Evolutionary conservation across 257 asterid genomes (phyloP).

Genomic region (Coffea eugenioides): DNA sequence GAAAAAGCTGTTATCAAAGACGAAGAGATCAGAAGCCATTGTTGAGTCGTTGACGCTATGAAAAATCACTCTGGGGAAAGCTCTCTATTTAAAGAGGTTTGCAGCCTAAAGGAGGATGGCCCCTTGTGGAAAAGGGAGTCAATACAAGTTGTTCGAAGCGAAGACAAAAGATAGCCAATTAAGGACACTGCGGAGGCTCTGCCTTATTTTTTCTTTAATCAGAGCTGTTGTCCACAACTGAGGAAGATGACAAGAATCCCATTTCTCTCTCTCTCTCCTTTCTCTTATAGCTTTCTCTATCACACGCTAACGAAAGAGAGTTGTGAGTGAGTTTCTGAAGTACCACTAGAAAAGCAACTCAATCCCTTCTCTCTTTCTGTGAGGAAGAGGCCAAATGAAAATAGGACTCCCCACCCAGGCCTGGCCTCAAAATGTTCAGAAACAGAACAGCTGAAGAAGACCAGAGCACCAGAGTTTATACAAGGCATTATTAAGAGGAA

Average conservation of each 20-base stretch:
- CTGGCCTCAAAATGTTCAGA: slow-evolving; percentile 13
- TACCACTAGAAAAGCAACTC: neutral
- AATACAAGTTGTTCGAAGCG: slow-evolving; percentile 19
- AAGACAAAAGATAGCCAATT: slow-evolving; percentile 19
- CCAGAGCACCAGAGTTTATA: slow-evolving; percentile 36
- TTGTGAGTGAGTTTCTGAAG: slow-evolving; percentile 5
- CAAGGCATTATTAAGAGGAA: slow-evolving; percentile 22
- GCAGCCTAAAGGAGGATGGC: neutral
- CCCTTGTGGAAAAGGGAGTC: slow-evolving; percentile 3
- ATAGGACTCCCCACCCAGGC: slow-evolving; percentile 29
- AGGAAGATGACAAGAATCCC: slow-evolving; percentile 52
- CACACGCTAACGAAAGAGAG: slow-evolving; percentile 11
- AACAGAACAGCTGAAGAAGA: slow-evolving; percentile 32
- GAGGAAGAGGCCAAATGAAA: slow-evolving; percentile 23
- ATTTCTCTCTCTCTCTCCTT: slow-evolving; percentile 19
- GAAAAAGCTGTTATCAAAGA: slow-evolving; percentile 50
- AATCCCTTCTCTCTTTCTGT: neutral
- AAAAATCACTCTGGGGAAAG: neutral
- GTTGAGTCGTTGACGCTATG: neutral
- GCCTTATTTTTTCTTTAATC: slow-evolving; percentile 22
- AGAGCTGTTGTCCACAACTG: slow-evolving; percentile 31
- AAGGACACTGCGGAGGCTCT: slow-evolving; percentile 22
- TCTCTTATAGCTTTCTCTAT: slow-evolving; percentile 13
- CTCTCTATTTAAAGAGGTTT: neutral
- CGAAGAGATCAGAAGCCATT: slow-evolving; percentile 71